Percentiles rank a stretch among this genome's conserved stretches.
Evolutionary conservation across 2,329 filamentous ascomycete species (phyloP).

Genomic region (Phoma sp.): DNA sequence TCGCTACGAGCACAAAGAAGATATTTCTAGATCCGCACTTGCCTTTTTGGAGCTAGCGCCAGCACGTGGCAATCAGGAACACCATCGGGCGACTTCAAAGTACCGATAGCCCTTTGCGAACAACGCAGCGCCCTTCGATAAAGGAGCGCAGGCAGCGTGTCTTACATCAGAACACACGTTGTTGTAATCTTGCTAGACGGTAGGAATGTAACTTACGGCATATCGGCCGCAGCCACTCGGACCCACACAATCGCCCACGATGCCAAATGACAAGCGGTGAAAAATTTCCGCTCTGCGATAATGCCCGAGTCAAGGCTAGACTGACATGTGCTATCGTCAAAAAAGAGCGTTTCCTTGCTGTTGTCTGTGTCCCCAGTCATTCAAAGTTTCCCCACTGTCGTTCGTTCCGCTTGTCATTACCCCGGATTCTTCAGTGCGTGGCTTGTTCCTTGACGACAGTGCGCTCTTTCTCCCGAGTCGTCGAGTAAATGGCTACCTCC

Average conservation of each 20-base stretch:
- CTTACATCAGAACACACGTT: too few relatives aligned
- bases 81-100: conserved; percentile 6
- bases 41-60: background rate
- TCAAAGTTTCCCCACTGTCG: conserved; percentile 25
- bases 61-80: conserved; percentile 6
- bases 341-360: conserved; percentile 13
- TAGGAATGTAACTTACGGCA: too few relatives aligned
- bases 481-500: conserved; percentile 34
- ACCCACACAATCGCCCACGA: conserved; percentile 27
- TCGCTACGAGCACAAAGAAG: conserved; percentile 2
- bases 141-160: background rate
- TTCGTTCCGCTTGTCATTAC: conserved; percentile 15
- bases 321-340: conserved; percentile 20
- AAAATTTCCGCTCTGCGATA: conserved; percentile 33
- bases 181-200: too few relatives aligned
- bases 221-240: too few relatives aligned
- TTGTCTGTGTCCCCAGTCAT: conserved; percentile 18
- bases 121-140: background rate
- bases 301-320: conserved; percentile 39
- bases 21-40: conserved; percentile 6
- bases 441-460: background rate
- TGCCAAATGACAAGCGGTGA: conserved; percentile 40
- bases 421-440: conserved; percentile 8
- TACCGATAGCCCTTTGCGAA: background rate
- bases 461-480: conserved; percentile 4